A percentile compares a stretch with the other conserved stretches of the same genome.
phyloP scores from a whole-genome alignment of 352 stramenopile species.

The Phytopythium montanum region DNA sequence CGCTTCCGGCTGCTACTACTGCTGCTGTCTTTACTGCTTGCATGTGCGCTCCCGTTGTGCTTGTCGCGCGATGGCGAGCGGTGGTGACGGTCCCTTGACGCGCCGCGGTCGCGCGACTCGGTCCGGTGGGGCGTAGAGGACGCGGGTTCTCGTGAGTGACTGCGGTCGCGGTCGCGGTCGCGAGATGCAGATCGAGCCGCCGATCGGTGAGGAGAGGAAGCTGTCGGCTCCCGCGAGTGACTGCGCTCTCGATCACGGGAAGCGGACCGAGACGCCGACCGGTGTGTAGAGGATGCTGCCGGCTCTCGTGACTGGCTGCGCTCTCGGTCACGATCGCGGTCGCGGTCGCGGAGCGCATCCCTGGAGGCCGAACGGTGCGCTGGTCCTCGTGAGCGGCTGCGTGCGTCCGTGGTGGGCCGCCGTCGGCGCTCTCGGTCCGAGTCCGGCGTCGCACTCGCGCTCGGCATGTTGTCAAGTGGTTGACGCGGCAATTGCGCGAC shows the following conservation, averaged over 20 bases:
- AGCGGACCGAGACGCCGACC: background rate
- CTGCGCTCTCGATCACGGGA: background rate
- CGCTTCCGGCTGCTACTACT: conserved; percentile 29
- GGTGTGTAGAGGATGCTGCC: too few relatives aligned
- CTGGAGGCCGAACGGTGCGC: background rate
- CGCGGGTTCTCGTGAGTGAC: background rate
- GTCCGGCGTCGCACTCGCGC: background rate
- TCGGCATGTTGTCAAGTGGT: background rate
- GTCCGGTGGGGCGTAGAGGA: background rate
- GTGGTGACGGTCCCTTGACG: background rate
- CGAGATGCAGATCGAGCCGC: background rate
- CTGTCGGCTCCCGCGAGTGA: background rate
- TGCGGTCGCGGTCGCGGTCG: background rate
- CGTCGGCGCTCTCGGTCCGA: conserved; percentile 1
- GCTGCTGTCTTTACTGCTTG: conserved; percentile 7
- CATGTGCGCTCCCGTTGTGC: background rate
- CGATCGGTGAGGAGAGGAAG: background rate
- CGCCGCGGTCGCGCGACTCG: background rate
- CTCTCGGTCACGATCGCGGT: background rate
- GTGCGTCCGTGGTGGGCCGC: conserved; percentile 1
- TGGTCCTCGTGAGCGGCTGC: background rate
- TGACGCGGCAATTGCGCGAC: background rate
- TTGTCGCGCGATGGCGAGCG: conserved; percentile 5
- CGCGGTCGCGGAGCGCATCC: background rate
- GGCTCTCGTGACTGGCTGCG: background rate